A percentile compares a stretch with the other conserved stretches of the same genome.
Conservation (phyloP, 805 yeast genomes). For the Wickerhamomyces queroliae region DNA sequence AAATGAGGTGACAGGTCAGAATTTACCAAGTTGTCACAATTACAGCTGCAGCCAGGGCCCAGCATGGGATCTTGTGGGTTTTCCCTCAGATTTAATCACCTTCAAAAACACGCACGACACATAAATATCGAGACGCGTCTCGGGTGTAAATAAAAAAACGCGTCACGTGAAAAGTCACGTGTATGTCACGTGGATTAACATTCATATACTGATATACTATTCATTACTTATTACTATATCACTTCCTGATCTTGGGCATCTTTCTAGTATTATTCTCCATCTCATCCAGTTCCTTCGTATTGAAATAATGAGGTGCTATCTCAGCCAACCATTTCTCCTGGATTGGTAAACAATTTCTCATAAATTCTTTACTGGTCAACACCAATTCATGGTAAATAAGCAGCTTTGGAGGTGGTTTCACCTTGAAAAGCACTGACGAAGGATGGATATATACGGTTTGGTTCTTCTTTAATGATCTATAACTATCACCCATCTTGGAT, state of each 20-base stretch:
- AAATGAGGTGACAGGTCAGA: too few species aligned
- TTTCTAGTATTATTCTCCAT: conserved; percentile 11
- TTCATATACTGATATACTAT: background rate
- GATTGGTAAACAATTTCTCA: conserved; percentile 73
- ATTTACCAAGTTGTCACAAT: too few species aligned
- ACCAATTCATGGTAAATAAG: conserved; percentile 81
- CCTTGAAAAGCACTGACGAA: conserved; percentile 60
- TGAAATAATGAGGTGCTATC: conserved; percentile 56
- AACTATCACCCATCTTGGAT: conserved; percentile 71
- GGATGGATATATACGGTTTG: conserved; percentile 84
- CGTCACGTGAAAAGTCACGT: too few species aligned
- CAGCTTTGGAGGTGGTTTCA: conserved; percentile 67
- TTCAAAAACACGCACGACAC: too few species aligned
- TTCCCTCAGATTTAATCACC: too few species aligned
- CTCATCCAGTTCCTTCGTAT: conserved; percentile 11
- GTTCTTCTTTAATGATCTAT: conserved; percentile 55
- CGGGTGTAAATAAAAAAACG: too few species aligned
- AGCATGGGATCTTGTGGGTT: too few species aligned
- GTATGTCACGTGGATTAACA: background rate
- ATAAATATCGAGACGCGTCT: too few species aligned
- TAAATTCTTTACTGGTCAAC: conserved; percentile 80
- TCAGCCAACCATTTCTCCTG: conserved; percentile 70
- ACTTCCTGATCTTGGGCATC: conserved; percentile 16
- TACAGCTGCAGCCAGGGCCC: too few species aligned
- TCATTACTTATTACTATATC: background rate